Evolutionary conservation across 2,329 filamentous ascomycete genomes (phyloP), one percentile per base, ranked within the genome.

Genomic region (Fusarium mundagurra): DNA sequence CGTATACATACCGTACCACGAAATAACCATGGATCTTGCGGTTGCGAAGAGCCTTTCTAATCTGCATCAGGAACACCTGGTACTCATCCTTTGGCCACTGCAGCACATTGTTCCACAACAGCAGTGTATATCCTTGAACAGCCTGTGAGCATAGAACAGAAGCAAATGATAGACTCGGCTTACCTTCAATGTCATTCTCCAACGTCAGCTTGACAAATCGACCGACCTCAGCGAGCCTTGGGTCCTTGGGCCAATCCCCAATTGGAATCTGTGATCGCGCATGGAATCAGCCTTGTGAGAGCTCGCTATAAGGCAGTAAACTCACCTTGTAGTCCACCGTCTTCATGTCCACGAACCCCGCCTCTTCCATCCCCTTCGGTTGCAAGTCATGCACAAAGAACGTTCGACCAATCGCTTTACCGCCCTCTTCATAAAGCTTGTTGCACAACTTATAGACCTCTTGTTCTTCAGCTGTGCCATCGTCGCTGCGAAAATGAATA

Each of bases 121-220:
- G 29, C 8, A 69, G 36, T 41, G 66, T 69, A 17, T 69, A 69
- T 1, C 64, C 66, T 69, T 17, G 0, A 0, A 20, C 0, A 13
- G 5, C 1, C 7, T 11, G 44, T 72, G 17, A 54, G 44, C 4
- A 18, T 9, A 24, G 8, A 3, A 5, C 8, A 24, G 1, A 43
- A 16, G 4, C 3, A 13, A 18, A 5, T 1, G 1, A 41, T 8
- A 8, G 9, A 18, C 1, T 17, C 1, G 13, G 8, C 47, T 38
- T 55, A 57, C 73, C 75, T 45, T 77, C 75, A 6, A 76, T 29
- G 17, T 77, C 75, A 11, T 77, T 77, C 13, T 77, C 74, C 18
- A 77, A n/a, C 4, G 53, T 73, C 27, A 36, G 67, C 51, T 38
- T 55, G 13, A 71, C 68, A 20, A 51, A 71, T 14, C 53, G 36